These are phyloP conservation scores for Bertia moriformis DNA, from an alignment of 2,329 filamentous ascomycete species.

Conservation along the genomic window DNA sequence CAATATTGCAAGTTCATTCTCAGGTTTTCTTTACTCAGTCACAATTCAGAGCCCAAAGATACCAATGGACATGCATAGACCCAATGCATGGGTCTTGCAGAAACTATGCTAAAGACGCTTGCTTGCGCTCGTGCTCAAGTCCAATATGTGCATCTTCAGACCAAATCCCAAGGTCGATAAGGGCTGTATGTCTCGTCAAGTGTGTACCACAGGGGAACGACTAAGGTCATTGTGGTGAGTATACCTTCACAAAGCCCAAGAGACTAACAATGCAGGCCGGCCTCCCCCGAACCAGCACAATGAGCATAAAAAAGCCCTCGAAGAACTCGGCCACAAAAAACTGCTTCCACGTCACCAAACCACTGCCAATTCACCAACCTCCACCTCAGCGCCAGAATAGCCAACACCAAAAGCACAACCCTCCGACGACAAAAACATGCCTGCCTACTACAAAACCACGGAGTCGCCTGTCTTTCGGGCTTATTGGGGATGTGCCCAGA, in stretches of 20 bases:
- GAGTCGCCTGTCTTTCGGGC: conserved; percentile 5
- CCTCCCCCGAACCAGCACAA: conserved; percentile 7
- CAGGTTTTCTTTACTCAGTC: no score
- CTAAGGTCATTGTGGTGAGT: conserved; percentile 6
- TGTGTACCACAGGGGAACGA: conserved; percentile 4
- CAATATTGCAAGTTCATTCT: no score
- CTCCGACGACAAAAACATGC: conserved; percentile 5
- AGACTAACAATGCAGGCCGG: conserved; percentile 5
- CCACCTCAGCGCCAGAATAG: conserved; percentile 5
- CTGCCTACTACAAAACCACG: conserved; percentile 1
- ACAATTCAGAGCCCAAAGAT: not conserved
- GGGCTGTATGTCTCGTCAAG: conserved; percentile 3
- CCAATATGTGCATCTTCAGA: not conserved
- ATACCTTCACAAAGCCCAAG: not conserved
- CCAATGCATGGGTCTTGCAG: not conserved
- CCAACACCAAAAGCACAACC: conserved; percentile 6
- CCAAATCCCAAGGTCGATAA: conserved; percentile 2
- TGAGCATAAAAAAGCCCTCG: conserved; percentile 7
- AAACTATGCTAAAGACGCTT: not conserved
- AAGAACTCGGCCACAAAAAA: conserved; percentile 6
- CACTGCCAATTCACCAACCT: conserved; percentile 6
- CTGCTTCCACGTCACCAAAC: conserved; percentile 6
- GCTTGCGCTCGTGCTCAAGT: not conserved
- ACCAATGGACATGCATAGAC: not conserved
- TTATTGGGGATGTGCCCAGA: conserved; percentile 6